Conservation (phyloP, 768 basidiomycete genomes). For the Pulveroboletus ravenelii region DNA sequence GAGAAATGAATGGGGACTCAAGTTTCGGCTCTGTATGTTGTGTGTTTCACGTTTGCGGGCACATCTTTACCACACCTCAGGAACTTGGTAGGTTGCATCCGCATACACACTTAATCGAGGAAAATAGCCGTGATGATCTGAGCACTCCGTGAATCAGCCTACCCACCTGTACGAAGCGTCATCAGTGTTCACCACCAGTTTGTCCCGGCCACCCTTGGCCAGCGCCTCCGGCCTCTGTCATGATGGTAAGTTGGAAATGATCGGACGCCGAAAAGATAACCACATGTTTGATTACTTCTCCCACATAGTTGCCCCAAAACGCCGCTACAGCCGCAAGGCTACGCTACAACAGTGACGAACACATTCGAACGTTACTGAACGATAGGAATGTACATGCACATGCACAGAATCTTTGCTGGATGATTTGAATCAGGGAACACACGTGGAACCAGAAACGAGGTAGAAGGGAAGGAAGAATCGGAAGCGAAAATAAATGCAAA, state of each 20-base stretch:
- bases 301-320: neutral
- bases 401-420: conserved; percentile 22
- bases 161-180: conserved; percentile 8
- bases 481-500: conserved; percentile 17
- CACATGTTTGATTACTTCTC: conserved; percentile 5
- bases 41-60: neutral
- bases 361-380: conserved; percentile 25
- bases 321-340: conserved; percentile 13
- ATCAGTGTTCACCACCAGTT: neutral
- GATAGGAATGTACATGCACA: conserved; percentile 25
- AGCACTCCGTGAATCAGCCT: neutral
- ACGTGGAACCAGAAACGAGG: conserved; percentile 8
- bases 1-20: neutral
- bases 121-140: neutral
- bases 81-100: neutral
- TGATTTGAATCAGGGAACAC: conserved; percentile 16
- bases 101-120: neutral
- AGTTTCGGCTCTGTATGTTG: neutral
- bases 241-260: neutral
- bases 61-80: conserved; percentile 3
- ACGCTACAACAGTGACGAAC: conserved; percentile 26
- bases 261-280: neutral
- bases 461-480: conserved; percentile 4
- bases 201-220: conserved; percentile 8
- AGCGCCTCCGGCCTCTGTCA: neutral